phyloP scores from a whole-genome alignment of 108 stramenopile genomes.

The Skeletonema grethae region DNA sequence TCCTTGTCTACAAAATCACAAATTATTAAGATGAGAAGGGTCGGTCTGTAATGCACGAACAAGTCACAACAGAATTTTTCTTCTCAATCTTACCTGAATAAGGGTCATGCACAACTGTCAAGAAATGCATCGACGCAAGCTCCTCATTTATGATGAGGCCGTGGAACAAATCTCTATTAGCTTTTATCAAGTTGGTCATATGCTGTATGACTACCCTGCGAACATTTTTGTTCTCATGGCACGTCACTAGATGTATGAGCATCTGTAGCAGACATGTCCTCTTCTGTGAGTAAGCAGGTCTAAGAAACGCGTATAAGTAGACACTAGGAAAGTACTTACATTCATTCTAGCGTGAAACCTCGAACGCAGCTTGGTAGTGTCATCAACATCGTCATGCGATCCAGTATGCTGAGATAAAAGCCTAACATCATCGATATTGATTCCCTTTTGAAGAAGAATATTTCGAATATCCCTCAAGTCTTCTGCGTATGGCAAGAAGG shows the following conservation, averaged over 20 bases:
- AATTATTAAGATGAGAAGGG: neutral
- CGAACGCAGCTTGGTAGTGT: constrained; percentile 19
- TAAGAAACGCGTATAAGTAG: neutral
- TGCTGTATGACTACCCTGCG: constrained; percentile 69
- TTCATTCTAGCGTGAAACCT: constrained; percentile 47
- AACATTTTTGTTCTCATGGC: constrained; percentile 78
- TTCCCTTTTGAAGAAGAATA: constrained; percentile 55
- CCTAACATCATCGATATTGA: constrained; percentile 72
- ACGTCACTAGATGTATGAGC: constrained; percentile 31
- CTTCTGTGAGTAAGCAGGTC: neutral
- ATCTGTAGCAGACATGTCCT: constrained; percentile 6
- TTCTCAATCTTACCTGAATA: constrained; percentile 14
- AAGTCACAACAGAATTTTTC: neutral
- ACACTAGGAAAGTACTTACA: constrained; percentile 6
- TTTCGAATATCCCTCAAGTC: constrained; percentile 52
- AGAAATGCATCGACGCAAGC: constrained; percentile 59
- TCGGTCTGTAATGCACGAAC: neutral
- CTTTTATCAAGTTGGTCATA: constrained; percentile 66
- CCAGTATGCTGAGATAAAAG: constrained; percentile 44
- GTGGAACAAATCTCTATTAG: constrained; percentile 71
- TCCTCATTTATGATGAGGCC: constrained; percentile 68
- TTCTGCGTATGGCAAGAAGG: constrained; percentile 69
- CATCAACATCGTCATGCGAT: constrained; percentile 20
- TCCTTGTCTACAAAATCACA: constrained; percentile 3
- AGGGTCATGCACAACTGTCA: constrained; percentile 64